A percentile compares a stretch with the other conserved stretches of the same genome.
Conservation (phyloP, 441 rosid species). For the Daphne laureola region DNA sequence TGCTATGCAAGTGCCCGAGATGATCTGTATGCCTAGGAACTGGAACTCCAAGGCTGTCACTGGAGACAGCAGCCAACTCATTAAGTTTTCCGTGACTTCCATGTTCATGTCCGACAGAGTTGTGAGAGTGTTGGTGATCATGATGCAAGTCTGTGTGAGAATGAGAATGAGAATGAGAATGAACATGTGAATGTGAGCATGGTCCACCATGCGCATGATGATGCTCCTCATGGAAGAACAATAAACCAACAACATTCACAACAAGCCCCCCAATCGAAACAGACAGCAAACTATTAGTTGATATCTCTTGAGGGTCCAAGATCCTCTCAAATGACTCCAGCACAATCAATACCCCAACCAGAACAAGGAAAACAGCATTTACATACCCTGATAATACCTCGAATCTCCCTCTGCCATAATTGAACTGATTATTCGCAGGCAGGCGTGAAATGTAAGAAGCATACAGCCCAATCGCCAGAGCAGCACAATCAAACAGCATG, state of each 20-base stretch:
- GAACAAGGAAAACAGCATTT: slow-evolving; percentile 85
- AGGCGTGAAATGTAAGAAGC: slow-evolving; percentile 87
- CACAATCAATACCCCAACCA: slow-evolving; percentile 84
- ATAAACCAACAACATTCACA: slow-evolving; percentile 76
- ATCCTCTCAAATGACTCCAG: slow-evolving; percentile 90
- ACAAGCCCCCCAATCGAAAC: slow-evolving; percentile 88
- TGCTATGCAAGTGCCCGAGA: slow-evolving; percentile 13
- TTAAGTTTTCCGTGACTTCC: slow-evolving; percentile 25
- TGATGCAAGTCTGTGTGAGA: slow-evolving; percentile 37
- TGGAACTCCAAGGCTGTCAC: slow-evolving; percentile 21
- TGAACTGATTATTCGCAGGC: slow-evolving; percentile 84
- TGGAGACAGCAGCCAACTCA: slow-evolving; percentile 23
- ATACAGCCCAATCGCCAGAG: slow-evolving; percentile 82
- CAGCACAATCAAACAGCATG: slow-evolving; percentile 98
- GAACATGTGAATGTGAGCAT: slow-evolving; percentile 54
- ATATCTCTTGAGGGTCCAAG: slow-evolving; percentile 92
- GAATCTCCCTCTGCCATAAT: slow-evolving; percentile 93
- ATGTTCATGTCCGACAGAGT: slow-evolving; percentile 19
- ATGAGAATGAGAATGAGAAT: slow-evolving; percentile 36
- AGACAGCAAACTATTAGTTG: slow-evolving; percentile 65
- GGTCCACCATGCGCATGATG: slow-evolving; percentile 99
- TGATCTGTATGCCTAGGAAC: slow-evolving; percentile 28
- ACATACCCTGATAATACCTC: slow-evolving; percentile 93
- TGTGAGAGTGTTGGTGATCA: slow-evolving; percentile 25
- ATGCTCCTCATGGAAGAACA: slow-evolving; percentile 97